phyloP scores from a whole-genome alignment of 495 filamentous ascomycete genomes.

The Aspergillus egyptiacus region DNA sequence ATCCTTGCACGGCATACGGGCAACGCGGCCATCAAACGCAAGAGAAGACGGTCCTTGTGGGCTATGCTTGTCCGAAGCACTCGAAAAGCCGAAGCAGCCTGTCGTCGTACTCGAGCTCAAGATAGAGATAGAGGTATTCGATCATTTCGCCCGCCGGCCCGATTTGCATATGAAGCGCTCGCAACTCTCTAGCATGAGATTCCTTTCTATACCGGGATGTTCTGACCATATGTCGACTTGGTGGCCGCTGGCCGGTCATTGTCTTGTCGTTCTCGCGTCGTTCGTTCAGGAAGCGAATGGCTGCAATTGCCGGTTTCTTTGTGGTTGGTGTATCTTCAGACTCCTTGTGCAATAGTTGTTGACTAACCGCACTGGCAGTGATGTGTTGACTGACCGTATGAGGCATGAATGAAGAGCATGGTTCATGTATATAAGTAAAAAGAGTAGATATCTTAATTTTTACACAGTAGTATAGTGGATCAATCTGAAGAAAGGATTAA shows the following conservation, averaged over 20 bases:
- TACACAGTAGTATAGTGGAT: not conserved
- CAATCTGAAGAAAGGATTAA: no score
- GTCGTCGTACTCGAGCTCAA: not conserved
- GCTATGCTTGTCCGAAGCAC: constrained; percentile 68
- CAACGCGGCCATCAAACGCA: constrained; percentile 65
- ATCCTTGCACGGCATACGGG: constrained; percentile 65
- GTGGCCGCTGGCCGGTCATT: not conserved
- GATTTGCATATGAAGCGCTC: no score
- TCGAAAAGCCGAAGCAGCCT: constrained; percentile 25
- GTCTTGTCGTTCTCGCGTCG: not conserved
- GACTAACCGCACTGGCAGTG: not conserved
- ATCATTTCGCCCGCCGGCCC: no score
- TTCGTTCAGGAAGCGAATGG: not conserved
- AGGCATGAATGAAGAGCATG: not conserved
- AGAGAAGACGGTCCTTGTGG: constrained; percentile 71
- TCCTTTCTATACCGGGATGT: no score
- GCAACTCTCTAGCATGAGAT: no score
- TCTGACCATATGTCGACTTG: no score
- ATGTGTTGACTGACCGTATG: not conserved
- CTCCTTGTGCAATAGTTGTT: not conserved
- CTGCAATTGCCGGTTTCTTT: not conserved
- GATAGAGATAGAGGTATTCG: not conserved
- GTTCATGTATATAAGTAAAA: not conserved
- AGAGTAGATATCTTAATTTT: not conserved
- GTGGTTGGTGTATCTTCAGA: not conserved